phyloP scores from a whole-genome alignment of 2,329 filamentous ascomycete species.

The Penicillium digitatum region DNA sequence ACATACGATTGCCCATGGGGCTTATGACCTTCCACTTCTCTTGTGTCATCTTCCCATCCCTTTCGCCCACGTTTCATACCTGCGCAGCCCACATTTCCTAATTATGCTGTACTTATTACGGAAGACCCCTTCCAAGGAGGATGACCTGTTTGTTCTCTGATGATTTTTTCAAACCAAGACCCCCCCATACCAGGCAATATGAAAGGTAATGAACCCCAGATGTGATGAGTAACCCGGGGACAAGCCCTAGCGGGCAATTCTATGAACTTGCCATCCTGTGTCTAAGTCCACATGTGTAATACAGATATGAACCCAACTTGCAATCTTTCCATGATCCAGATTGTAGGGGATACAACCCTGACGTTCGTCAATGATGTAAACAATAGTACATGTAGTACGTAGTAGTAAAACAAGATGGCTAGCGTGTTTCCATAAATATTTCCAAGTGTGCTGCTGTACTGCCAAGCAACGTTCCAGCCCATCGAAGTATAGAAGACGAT shows the following conservation, averaged over 20 bases:
- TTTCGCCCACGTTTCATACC: slow-evolving; percentile 23
- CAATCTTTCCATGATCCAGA: neutral
- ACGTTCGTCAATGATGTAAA: neutral
- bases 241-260: slow-evolving; percentile 2
- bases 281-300: slow-evolving; percentile 1
- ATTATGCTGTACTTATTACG: slow-evolving; percentile 23
- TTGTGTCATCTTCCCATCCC: slow-evolving; percentile 11
- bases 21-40: slow-evolving; percentile 8
- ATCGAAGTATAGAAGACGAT: neutral
- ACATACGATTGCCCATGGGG: slow-evolving; percentile 14
- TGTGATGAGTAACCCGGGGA: slow-evolving; percentile 28
- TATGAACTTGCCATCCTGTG: slow-evolving; percentile 4
- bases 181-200: slow-evolving; percentile 12
- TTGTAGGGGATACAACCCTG: neutral
- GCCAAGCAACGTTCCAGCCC: neutral
- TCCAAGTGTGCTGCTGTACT: neutral
- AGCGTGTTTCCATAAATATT: neutral
- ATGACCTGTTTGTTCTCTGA: slow-evolving; percentile 15
- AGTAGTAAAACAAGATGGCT: too few species aligned
- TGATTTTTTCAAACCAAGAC: slow-evolving; percentile 18
- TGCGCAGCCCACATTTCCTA: slow-evolving; percentile 23
- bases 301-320: neutral
- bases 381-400: neutral
- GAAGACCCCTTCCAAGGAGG: slow-evolving; percentile 4
- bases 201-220: slow-evolving; percentile 33